Evolutionary conservation across 2,329 filamentous ascomycete species (phyloP), one percentile per base, ranked within the genome.

Genomic region (Fusarium palustre): DNA sequence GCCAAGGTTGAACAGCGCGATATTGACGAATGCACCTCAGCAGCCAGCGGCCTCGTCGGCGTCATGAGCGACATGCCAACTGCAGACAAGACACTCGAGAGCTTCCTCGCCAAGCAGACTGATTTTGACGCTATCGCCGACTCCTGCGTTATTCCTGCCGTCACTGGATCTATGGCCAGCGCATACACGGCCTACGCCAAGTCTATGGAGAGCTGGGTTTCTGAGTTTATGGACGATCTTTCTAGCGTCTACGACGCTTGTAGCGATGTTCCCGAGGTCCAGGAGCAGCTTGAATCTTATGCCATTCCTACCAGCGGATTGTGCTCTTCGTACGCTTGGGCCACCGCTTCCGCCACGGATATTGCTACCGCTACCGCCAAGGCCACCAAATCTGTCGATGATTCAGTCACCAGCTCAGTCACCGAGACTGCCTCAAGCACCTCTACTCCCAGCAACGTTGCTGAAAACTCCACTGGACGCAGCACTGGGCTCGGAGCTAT

Each of bases 161-260:
- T 55, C 20, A 55, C 52, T 20, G 39, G 52, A 0, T 46, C 52
- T 12, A 46, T 55, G 39, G 52, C 52, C 18, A 22, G 30, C 12
- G 39, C 39, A 9, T 55, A 55, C 9, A 55, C 52, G 10, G 22
- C 52, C 2, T 55, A 55, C 52, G 52, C 52, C 39, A 55, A 55
- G 18, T 55, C 52, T 16, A 46, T 55, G 28, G 39, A 46, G 4
- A 55, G 39, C 22, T 55, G 52, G 52, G 30, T 55, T 12, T 55
- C 52, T 3, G 52, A 46, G 30, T 13, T 46, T 2, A 33, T 46
- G 30, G 39, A 36, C 1, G 52, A 55, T 1, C 7, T 55, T 6
- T 55, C 39, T 1, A 55, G 39, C 18, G 52, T 55, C 12, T 55
- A 55, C 7, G 39, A 55, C 9, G 52, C 52, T 7, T 55, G 39